Base-by-base conservation (phyloP, 176 grass and related monocot species). In the Tillandsia leiboldiana region DNA sequence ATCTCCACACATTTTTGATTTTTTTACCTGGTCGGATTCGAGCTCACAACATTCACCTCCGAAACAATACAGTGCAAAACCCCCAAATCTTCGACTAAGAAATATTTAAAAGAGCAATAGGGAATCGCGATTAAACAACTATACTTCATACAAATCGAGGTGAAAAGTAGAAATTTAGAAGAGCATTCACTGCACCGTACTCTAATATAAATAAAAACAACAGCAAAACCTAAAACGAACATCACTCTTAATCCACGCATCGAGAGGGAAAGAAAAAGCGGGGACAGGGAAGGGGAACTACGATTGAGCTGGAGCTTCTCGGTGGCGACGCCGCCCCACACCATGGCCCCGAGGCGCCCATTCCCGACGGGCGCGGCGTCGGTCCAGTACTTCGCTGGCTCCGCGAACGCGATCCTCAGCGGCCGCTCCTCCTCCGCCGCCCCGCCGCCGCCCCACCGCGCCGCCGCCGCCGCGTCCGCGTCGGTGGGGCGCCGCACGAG, bases 301-400 rank as follows among this genome's bases (percentile, higher is more conserved):
- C 92, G 81, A 78, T 96, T 96, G 50, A 96, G 86, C 29, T 96
- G 92, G 73, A 96, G 81, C 67, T 65, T 92, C 76, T 96, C 92
- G 48, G 78, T 78, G 49, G 23, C 54, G 73, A 96, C 88, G 67
- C 83, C 86, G 59, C 92, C 92, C 92, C 92, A 96, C n/a, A 96
- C 67, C 86, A 91, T 76, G 64, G 76, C 88, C 2, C 92, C 92
- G 10, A 96, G 88, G 59, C 79, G 26, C 48, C 92, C 92, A 42
- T 92, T 96, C 18, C 92, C 92, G 70, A 96, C 80, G 8, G 92
- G 92, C 14, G 73, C 63, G 24, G 92, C 86, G 63, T 96, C 92
- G 0, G 92, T 96, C 83, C 90, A 96, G 67, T 87, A 26, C 70
- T 53, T 59, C 2, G 92, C 86, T 1, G 88, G 92, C 20, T 77